Base-by-base conservation (phyloP, 768 basidiomycete species). In the Rhodotorula kratochvilovae region DNA sequence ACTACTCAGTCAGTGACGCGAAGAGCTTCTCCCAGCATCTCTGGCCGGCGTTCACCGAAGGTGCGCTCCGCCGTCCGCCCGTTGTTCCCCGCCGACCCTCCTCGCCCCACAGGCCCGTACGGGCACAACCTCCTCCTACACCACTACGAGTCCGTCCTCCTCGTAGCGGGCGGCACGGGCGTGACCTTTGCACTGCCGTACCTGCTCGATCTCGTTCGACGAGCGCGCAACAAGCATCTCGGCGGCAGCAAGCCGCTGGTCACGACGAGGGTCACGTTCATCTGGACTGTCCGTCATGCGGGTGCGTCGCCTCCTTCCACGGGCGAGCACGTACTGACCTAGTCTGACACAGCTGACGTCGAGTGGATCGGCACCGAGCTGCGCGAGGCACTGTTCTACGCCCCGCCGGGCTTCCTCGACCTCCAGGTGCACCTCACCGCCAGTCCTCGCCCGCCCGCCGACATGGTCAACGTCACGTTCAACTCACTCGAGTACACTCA, bases 371-470 rank as follows among this genome's bases (percentile, higher is more conserved):
- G 33, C 12, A 19, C 45, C 5, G 61, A 63, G 42, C 62, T 71
- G 17, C 61, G 66, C 19, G 56, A 67, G 11, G 70, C 70, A 29
- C 27, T 63, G 10, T 17, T 21, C 25, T 64, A 63, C 29, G 70
- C 70, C 3, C 61, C 70, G 13, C 61, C 57, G 5, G 70, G 62
- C 11, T 71, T 67, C 43, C 62, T 71, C 43, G 62, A 71, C 29
- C 27, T 71, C 19, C 55, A 63, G n/a, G 48, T 63, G 16, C 60
- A 59, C 35, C n/a, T 67, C 27, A 63, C 65, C n/a, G 7, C 25
- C 46, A 35, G 57, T 19, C 36, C 39, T 59, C 11, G 19, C 42
- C 16, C 19, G 45, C 45, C 21, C 21, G 45, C 7, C 45, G 15
- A 46, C 45, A 13, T 16, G 45, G 39, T 6, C 8, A 39, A 13